Conservation (phyloP, 345 rosid genomes). For the Anastatica hierochuntica region DNA sequence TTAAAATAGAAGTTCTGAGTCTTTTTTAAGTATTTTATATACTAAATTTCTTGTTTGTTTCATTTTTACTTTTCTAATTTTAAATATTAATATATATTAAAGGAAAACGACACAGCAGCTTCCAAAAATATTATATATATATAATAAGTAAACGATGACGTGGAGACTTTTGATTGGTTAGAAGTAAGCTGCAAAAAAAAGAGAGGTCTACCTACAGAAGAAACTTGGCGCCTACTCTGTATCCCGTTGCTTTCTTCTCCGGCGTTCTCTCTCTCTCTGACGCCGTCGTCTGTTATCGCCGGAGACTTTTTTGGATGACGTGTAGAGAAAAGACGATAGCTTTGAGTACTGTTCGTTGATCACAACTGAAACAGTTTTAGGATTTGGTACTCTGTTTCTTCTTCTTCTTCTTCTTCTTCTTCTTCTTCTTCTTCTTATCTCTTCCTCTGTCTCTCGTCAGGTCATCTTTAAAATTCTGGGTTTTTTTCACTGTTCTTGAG, state of each 20-base stretch:
- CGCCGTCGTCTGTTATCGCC: background rate
- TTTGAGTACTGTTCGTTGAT: background rate
- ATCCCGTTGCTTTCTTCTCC: slow-evolving; percentile 26
- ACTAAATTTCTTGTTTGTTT: background rate
- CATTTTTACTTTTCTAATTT: background rate
- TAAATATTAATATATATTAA: background rate
- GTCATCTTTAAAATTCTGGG: background rate
- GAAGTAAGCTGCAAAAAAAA: slow-evolving; percentile 9
- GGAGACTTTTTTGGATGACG: background rate
- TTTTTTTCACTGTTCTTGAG: slow-evolving; percentile 5
- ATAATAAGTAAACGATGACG: slow-evolving; percentile 5
- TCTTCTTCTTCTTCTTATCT: too few relatives aligned
- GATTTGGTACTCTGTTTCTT: slow-evolving; percentile 2
- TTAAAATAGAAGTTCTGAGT: too few relatives aligned
- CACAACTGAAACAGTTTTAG: slow-evolving; percentile 6
- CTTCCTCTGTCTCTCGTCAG: slow-evolving; percentile 14
- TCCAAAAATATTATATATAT: background rate
- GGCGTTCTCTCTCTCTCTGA: background rate
- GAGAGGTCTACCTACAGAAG: slow-evolving; percentile 6
- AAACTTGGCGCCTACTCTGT: slow-evolving; percentile 27
- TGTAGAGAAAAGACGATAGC: background rate
- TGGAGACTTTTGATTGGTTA: background rate
- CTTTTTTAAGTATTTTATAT: too few relatives aligned
- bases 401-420: too few relatives aligned
- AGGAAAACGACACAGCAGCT: slow-evolving; percentile 14